These are phyloP conservation scores for Lasiodiplodia hormozganensis DNA, from an alignment of 2,329 filamentous ascomycete genomes.

Conservation along the genomic window DNA sequence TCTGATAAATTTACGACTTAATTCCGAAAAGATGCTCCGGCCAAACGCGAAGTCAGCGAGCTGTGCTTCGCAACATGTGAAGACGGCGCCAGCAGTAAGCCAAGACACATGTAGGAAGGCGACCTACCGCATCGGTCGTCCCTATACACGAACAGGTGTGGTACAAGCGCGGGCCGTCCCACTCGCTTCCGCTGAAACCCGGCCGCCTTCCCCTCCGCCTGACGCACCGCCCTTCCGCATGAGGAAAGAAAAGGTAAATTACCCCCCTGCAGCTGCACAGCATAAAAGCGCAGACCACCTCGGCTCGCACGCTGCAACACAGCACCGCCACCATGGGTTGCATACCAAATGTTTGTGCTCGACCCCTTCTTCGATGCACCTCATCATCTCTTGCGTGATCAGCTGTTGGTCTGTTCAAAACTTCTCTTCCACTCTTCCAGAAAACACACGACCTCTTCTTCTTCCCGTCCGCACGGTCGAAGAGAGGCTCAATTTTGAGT, in stretches of 20 bases:
- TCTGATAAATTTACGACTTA: too few relatives aligned
- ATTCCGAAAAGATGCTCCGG: too few relatives aligned
- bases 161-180: conserved; percentile 20
- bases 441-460: neutral
- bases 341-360: neutral
- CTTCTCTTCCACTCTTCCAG: neutral
- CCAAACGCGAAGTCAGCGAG: too few relatives aligned
- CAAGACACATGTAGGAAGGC: neutral
- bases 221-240: conserved; percentile 4
- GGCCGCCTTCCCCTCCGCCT: conserved; percentile 1
- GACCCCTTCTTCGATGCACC: neutral
- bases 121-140: neutral
- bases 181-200: neutral
- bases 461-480: neutral
- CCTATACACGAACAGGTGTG: neutral
- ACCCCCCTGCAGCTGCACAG: neutral
- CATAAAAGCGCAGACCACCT: neutral
- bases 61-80: neutral
- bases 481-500: neutral
- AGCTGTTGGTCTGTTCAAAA: neutral
- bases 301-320: conserved; percentile 2
- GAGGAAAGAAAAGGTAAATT: neutral
- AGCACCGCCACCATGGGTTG: neutral
- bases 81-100: neutral
- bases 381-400: neutral